phyloP scores from a whole-genome alignment of 2,329 filamentous ascomycete genomes.

The Aureobasidium sp. region DNA sequence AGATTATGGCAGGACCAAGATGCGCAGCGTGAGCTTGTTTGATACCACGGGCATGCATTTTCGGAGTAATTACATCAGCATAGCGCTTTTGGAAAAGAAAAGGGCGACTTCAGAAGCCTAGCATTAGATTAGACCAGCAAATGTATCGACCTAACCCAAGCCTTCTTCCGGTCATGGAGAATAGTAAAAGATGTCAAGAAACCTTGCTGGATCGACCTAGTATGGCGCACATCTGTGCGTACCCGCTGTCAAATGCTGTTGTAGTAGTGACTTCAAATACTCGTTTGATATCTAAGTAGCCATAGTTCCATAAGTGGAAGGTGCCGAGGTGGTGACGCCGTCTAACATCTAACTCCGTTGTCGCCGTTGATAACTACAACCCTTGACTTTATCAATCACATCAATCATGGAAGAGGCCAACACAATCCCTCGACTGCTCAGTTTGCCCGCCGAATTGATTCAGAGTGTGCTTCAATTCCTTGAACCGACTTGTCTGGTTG shows the following conservation, averaged over 20 bases:
- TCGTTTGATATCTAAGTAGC: background rate
- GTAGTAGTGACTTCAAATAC: too few relatives aligned
- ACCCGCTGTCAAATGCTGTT: too few relatives aligned
- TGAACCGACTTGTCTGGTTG: constrained; percentile 55
- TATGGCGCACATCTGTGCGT: too few relatives aligned
- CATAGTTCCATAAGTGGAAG: background rate
- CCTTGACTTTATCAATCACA: background rate
- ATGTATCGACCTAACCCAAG: too few relatives aligned
- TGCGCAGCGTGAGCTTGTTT: background rate
- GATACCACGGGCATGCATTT: background rate
- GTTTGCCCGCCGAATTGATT: constrained; percentile 68
- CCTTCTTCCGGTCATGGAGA: too few relatives aligned
- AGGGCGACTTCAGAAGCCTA: background rate
- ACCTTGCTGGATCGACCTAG: too few relatives aligned
- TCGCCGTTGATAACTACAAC: constrained; percentile 2
- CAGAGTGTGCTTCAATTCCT: constrained; percentile 64
- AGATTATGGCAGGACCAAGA: background rate
- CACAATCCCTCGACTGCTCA: constrained; percentile 34
- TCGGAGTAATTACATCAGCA: background rate
- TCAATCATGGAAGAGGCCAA: constrained; percentile 1
- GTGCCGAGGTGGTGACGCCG: constrained; percentile 7
- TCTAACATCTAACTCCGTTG: constrained; percentile 1
- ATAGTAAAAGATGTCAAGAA: too few relatives aligned
- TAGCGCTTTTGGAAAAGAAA: constrained; percentile 4
- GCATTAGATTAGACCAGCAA: constrained; percentile 6